phyloP scores from a whole-genome alignment of 2,329 filamentous ascomycete species.

The Colletotrichum caudatum region DNA sequence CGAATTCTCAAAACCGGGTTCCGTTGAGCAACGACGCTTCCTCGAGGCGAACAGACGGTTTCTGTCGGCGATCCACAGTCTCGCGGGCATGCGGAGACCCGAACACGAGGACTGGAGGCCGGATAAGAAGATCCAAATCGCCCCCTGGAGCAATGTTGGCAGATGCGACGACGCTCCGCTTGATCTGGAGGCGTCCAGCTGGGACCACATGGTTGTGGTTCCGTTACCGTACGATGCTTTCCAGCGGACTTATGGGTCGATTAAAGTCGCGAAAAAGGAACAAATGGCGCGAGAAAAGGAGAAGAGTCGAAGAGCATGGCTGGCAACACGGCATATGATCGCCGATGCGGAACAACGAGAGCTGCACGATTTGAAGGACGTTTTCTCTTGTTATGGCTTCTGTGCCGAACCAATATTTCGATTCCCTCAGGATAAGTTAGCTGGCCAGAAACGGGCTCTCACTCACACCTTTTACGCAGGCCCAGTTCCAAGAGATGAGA shows the following conservation, averaged over 20 bases:
- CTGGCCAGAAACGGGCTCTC: not conserved
- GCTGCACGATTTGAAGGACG: not conserved
- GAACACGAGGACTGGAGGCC: constrained; percentile 15
- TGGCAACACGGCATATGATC: constrained; percentile 7
- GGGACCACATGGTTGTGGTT: constrained; percentile 1
- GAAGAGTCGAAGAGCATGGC: constrained; percentile 3
- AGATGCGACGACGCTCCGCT: constrained; percentile 6
- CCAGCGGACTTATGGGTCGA: not conserved
- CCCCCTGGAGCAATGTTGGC: not conserved
- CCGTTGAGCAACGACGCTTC: constrained; percentile 11
- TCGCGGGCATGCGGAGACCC: constrained; percentile 25
- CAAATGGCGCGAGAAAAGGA: not conserved
- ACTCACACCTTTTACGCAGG: constrained; percentile 7
- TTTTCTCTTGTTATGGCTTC: constrained; percentile 26
- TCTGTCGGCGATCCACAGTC: constrained; percentile 19
- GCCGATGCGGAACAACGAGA: not conserved
- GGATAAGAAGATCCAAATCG: not conserved
- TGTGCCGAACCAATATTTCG: constrained; percentile 1
- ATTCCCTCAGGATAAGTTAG: constrained; percentile 1
- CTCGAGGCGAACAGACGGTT: constrained; percentile 28
- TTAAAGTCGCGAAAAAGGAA: not conserved
- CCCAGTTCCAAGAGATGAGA: constrained; percentile 12
- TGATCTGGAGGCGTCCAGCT: not conserved
- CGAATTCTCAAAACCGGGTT: not conserved
- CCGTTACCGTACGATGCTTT: constrained; percentile 2